Base-by-base conservation (phyloP, 768 basidiomycete species). In the Hemileccinum impolitum region DNA sequence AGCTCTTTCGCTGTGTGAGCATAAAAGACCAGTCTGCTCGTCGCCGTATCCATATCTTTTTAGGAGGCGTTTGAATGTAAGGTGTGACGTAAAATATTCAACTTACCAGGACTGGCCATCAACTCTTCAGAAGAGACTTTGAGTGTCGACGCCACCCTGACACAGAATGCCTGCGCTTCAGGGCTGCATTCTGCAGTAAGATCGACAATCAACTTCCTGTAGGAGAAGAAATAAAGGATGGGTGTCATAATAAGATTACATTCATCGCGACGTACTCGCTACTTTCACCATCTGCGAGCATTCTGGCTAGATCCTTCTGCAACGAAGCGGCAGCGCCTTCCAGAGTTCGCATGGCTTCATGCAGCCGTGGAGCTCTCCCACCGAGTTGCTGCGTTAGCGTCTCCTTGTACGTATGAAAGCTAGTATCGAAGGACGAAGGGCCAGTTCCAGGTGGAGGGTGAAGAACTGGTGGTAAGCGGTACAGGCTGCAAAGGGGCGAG, bases 341-440 rank as follows among this genome's bases (percentile, higher is more conserved):
- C 11, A 90, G 68, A 3, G 69, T 72, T 8, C 63, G 66, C 50
- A 92, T 62, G 12, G 86, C 74, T 18, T 73, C 69, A 49, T 89
- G 75, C 23, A 91, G 66, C 37, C 80, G 64, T 1, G 79, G 72
- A 11, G 85, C 85, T 34, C 88, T 79, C 17, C 83, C 81, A 18
- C 75, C 56, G n/a, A 91, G 69, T 52, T 85, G 86, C 38, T 76
- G 77, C 47, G 75, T 80, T 31, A 93, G 60, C 3, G 77, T 66
- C n/a, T 67, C 55, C 54, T 79, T 81, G 60, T 88, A 90, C 57
- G 74, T 79, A 37, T 76, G 75, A 58, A 90, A 84, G 2, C 80
- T 70, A 15, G 70, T 64, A 50, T 78, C 72, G 25, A 67, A 55
- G 3, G 50, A 31, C 14, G 66, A 66, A 48, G 66, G 60, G 39